A percentile compares a stretch with the other conserved stretches of the same genome.
Evolutionary conservation across 2,329 filamentous ascomycete species (phyloP).

Genomic region (Trichoderma asperellum): DNA sequence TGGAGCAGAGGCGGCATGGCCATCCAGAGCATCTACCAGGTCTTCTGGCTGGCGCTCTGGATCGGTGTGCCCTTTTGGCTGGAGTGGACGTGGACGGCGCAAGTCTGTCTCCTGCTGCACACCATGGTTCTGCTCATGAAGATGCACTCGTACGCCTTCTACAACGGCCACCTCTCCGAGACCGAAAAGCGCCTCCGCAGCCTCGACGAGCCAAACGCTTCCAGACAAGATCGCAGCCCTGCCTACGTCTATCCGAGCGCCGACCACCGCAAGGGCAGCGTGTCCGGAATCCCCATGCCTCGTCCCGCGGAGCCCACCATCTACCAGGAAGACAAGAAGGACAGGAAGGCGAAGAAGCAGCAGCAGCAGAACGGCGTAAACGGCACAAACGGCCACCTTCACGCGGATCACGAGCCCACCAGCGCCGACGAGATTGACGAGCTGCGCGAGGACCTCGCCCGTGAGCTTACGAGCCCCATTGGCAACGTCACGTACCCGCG

Average conservation of each 20-base stretch:
- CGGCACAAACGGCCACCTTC: background rate
- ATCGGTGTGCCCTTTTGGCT: conserved; percentile 81
- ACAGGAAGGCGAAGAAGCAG: conserved; percentile 20
- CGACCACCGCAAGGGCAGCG: conserved; percentile 52
- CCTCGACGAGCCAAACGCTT: conserved; percentile 77
- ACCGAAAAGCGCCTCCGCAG: conserved; percentile 78
- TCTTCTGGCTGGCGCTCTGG: conserved; percentile 80
- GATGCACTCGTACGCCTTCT: conserved; percentile 98
- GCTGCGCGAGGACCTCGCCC: conserved; percentile 83
- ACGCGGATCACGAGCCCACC: conserved; percentile 25
- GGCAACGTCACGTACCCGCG: conserved; percentile 87
- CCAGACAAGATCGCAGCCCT: conserved; percentile 64
- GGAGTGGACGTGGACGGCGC: conserved; percentile 94
- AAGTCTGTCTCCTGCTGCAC: conserved; percentile 92
- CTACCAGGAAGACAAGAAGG: conserved; percentile 29
- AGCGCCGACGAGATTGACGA: conserved; percentile 61
- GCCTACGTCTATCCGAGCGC: conserved; percentile 76
- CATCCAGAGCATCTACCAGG: conserved; percentile 82
- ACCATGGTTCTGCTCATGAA: conserved; percentile 95
- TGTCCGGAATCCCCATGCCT: conserved; percentile 41
- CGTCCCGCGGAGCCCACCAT: background rate
- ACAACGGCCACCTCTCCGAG: conserved; percentile 92
- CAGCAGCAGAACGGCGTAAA: background rate
- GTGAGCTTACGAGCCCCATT: conserved; percentile 87
- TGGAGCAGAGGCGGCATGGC: conserved; percentile 81